Conservation (phyloP, 345 rosid species). For the Lagerstroemia speciosa region DNA sequence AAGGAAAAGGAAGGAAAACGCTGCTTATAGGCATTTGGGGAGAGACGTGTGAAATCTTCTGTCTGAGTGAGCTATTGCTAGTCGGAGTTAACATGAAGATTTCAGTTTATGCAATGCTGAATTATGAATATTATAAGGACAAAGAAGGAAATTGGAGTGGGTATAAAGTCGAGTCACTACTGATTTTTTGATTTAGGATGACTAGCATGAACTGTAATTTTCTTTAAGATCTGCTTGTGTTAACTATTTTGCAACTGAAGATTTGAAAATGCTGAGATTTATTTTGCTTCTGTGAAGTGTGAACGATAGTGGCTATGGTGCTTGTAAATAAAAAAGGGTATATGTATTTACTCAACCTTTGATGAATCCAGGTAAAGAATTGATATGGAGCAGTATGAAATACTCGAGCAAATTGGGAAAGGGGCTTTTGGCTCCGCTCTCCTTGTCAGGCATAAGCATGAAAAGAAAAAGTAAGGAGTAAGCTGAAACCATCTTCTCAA, state of each 20-base stretch:
- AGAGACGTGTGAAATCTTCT: neutral
- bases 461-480: conserved; percentile 75
- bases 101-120: neutral
- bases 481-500: neutral
- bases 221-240: neutral
- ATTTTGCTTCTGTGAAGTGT: neutral
- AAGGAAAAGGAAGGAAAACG: neutral
- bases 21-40: neutral
- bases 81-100: neutral
- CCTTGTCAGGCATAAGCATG: conserved; percentile 95
- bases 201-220: too few species aligned
- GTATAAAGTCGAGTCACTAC: neutral
- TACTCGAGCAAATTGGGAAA: conserved; percentile 96
- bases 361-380: conserved; percentile 8
- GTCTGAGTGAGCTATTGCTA: neutral
- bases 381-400: conserved; percentile 85
- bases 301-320: neutral
- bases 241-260: neutral
- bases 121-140: neutral
- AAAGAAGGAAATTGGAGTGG: neutral
- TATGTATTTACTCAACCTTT: neutral
- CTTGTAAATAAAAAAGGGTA: neutral
- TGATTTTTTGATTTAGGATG: neutral
- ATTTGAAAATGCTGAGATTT: neutral
- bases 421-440: conserved; percentile 98